Evolutionary conservation across 2,329 filamentous ascomycete genomes (phyloP), one percentile per base, ranked within the genome.

Genomic region (Claviceps humidiphila): DNA sequence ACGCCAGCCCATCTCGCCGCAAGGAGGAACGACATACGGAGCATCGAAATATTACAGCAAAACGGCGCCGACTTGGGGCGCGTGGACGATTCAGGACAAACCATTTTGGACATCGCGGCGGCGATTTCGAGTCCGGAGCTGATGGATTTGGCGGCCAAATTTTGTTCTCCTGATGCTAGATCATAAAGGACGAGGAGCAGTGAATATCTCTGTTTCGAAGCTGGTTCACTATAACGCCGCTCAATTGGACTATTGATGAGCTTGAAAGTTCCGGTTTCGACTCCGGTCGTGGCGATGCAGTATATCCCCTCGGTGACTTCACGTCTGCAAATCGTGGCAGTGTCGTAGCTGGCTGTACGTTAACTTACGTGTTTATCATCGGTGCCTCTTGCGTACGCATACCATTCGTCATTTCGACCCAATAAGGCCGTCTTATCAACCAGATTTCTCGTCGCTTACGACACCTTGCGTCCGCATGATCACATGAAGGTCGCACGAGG

Each of bases 1-100:
- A 49, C 47, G 16, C 51, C 46, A n/a, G 51, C 42, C 4, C 40
- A 49, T 30, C 38, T 39, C 17, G 51, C 51, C 16, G 51, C 47
- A 5, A 20, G 46, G 38, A n/a, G 22, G 14, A 16, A 26, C 20
- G 38, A 47, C 3, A 5, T 4, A 13, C 4, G n/a, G 20, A 39
- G 40, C 34, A 26, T 53, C 0, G 13, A 24, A n/a, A 38, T 38
- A 5, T 14, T 53, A 47, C 14, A 26, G 9, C 11, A 22, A 17
- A 16, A 49, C 5, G 51, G 47, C n/a, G 47, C 47, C 16, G 41
- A 49, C 13, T 14, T 53, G 13, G 34, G 24, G 7, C 39, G 41
- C 13, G 14, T 37, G 2, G 47, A 53, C 40, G 47, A 53, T 7
- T 16, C 11, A 16, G 51, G 51, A 5, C 44, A 30, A 16, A 47